A percentile compares a stretch with the other conserved stretches of the same genome.
Evolutionary conservation across 202 grass and related monocot genomes (phyloP).

Genomic region (Zizania palustris): DNA sequence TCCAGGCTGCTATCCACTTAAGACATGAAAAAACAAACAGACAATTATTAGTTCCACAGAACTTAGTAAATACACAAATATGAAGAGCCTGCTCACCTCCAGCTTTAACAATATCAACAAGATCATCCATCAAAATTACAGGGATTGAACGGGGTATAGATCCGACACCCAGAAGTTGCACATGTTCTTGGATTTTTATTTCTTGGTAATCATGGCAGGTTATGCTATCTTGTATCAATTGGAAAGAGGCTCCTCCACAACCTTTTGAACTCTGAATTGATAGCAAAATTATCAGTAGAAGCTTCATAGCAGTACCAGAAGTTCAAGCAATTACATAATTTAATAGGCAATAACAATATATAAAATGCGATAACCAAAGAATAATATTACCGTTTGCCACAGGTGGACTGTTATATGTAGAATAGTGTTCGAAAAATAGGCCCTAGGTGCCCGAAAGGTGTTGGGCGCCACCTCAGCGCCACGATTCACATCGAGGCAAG

Average conservation of each 20-base stretch:
- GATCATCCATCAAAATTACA: constrained; percentile 86
- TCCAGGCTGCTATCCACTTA: neutral
- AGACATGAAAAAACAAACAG: neutral
- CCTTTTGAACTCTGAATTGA: constrained; percentile 57
- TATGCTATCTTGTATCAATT: constrained; percentile 62
- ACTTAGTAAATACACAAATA: neutral
- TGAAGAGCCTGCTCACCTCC: constrained; percentile 56
- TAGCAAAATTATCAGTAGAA: constrained; percentile 29
- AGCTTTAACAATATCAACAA: constrained; percentile 87
- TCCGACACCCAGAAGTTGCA: constrained; percentile 81
- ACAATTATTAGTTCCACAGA: neutral
- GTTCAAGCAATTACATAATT: constrained; percentile 24
- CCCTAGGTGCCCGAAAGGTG: too few relatives aligned
- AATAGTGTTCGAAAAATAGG: too few relatives aligned
- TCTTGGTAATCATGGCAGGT: constrained; percentile 90
- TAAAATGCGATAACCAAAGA: constrained; percentile 1
- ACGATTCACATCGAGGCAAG: too few relatives aligned
- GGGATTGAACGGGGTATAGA: constrained; percentile 92
- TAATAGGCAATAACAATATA: constrained; percentile 19
- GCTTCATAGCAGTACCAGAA: neutral
- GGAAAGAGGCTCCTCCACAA: constrained; percentile 62
- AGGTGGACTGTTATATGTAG: constrained; percentile 21
- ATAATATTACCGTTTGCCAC: neutral
- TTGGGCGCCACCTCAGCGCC: too few relatives aligned
- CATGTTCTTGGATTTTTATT: constrained; percentile 97